These are phyloP conservation scores for Macrolepiota fuliginosa DNA, from an alignment of 768 basidiomycete species.

Conservation along the genomic window DNA sequence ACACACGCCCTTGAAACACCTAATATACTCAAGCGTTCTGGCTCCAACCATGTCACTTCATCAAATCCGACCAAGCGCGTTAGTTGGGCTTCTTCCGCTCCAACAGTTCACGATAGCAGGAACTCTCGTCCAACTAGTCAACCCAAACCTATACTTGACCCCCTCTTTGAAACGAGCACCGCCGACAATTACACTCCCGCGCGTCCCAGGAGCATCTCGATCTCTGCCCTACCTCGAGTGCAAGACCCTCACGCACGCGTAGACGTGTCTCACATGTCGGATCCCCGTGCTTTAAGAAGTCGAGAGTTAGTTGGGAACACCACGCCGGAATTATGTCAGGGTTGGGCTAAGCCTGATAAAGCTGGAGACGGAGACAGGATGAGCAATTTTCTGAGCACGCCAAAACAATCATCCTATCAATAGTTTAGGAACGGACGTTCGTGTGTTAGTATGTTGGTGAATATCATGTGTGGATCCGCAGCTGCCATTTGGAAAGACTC, in stretches of 20 bases:
- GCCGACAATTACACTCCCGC: background rate
- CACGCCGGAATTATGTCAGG: constrained; percentile 3
- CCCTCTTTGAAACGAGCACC: background rate
- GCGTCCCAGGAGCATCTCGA: background rate
- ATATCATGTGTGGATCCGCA: background rate
- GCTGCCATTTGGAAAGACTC: background rate
- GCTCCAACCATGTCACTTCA: constrained; percentile 14
- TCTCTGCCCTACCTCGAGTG: background rate
- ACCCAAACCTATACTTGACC: background rate
- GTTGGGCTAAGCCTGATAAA: constrained; percentile 7
- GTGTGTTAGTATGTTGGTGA: background rate
- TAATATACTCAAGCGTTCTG: constrained; percentile 10
- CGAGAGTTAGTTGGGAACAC: background rate
- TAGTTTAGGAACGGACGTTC: background rate
- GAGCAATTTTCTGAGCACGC: constrained; percentile 1
- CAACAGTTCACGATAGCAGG: constrained; percentile 18
- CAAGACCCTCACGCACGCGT: constrained; percentile 7
- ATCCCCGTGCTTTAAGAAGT: constrained; percentile 6
- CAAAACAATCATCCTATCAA: background rate
- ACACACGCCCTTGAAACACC: constrained; percentile 12
- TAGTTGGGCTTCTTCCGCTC: constrained; percentile 28
- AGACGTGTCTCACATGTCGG: constrained; percentile 6
- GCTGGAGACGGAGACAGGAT: background rate
- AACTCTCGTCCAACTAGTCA: background rate
- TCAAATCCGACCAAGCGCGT: constrained; percentile 21